These are phyloP conservation scores for Penicillium egyptiacum DNA, from an alignment of 495 filamentous ascomycete species.

Conservation along the genomic window DNA sequence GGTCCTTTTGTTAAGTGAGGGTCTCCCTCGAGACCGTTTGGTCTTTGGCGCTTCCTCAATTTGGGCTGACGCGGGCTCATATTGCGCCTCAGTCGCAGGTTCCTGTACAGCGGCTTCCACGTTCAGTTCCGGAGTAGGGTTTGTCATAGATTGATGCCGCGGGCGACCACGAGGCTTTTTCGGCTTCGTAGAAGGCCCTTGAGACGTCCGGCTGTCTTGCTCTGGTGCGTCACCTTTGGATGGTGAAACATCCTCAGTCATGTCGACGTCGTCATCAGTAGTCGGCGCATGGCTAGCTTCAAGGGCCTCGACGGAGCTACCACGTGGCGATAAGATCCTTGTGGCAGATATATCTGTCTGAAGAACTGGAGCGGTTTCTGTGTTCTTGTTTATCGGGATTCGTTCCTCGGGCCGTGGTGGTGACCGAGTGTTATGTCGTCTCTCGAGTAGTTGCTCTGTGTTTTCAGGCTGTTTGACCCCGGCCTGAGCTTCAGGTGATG, in stretches of 20 bases:
- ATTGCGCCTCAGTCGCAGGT: background rate
- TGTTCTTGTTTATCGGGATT: background rate
- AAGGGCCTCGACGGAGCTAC: background rate
- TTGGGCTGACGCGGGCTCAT: background rate
- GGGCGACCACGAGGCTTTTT: slow-evolving; percentile 12
- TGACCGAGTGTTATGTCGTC: slow-evolving; percentile 23
- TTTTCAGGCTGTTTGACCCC: slow-evolving; percentile 2
- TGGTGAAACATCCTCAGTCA: background rate
- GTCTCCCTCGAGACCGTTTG: slow-evolving; percentile 17
- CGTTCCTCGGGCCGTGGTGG: slow-evolving; percentile 5
- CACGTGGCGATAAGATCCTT: background rate
- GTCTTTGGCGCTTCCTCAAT: slow-evolving; percentile 3
- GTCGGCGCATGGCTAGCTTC: background rate
- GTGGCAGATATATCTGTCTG: background rate
- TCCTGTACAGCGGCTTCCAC: background rate
- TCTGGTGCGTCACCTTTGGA: background rate
- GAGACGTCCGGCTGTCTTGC: background rate
- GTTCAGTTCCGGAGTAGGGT: background rate
- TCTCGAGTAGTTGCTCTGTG: slow-evolving; percentile 8
- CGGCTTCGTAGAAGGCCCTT: background rate
- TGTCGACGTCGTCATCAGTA: background rate
- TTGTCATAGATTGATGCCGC: background rate
- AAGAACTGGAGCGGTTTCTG: background rate
- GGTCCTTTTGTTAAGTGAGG: slow-evolving; percentile 5
- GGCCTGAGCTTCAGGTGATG: slow-evolving; percentile 8